phyloP scores from a whole-genome alignment of 2,329 filamentous ascomycete genomes.

The Aquanectria penicillioides region DNA sequence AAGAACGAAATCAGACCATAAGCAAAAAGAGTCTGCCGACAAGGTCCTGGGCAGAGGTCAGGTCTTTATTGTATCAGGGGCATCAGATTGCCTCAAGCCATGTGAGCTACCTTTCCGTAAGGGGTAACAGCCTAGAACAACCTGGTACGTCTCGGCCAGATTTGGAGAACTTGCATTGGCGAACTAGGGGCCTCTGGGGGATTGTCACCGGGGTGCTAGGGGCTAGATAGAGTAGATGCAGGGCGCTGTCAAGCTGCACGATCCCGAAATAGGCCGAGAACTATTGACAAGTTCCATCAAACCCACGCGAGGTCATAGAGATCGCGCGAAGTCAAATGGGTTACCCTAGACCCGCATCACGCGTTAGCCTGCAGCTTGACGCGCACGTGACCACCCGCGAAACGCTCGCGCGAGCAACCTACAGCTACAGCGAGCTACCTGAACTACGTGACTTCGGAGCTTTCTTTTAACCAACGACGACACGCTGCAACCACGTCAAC shows the following conservation, averaged over 20 bases:
- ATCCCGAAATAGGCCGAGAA: slow-evolving; percentile 14
- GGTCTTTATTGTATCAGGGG: not conserved
- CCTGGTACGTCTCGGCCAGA: slow-evolving; percentile 11
- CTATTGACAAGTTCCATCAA: slow-evolving; percentile 13
- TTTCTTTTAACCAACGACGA: slow-evolving; percentile 15
- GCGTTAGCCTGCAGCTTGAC: not conserved
- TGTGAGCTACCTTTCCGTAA: slow-evolving; percentile 5
- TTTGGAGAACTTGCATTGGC: slow-evolving; percentile 10
- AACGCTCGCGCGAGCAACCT: slow-evolving; percentile 5
- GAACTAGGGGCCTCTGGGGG: slow-evolving; percentile 6
- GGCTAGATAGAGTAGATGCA: slow-evolving; percentile 21
- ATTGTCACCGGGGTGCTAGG: slow-evolving; percentile 1
- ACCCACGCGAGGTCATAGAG: not conserved
- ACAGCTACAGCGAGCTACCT: not conserved
- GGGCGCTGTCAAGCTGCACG: slow-evolving; percentile 13
- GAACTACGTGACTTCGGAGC: not conserved
- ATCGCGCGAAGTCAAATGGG: not conserved
- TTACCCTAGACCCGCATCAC: slow-evolving; percentile 5
- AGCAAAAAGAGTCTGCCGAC: not conserved
- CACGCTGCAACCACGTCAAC: slow-evolving; percentile 7
- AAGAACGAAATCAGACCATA: slow-evolving; percentile 3
- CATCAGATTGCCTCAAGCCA: not conserved
- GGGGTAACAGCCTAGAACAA: slow-evolving; percentile 10
- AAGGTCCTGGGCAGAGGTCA: not conserved
- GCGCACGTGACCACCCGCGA: slow-evolving; percentile 28